Percentiles rank a stretch among this genome's conserved stretches.
Evolutionary conservation across 1,284 basidiomycete genomes (phyloP).

Genomic region (Apiotrichum mycotoxinovorans): DNA sequence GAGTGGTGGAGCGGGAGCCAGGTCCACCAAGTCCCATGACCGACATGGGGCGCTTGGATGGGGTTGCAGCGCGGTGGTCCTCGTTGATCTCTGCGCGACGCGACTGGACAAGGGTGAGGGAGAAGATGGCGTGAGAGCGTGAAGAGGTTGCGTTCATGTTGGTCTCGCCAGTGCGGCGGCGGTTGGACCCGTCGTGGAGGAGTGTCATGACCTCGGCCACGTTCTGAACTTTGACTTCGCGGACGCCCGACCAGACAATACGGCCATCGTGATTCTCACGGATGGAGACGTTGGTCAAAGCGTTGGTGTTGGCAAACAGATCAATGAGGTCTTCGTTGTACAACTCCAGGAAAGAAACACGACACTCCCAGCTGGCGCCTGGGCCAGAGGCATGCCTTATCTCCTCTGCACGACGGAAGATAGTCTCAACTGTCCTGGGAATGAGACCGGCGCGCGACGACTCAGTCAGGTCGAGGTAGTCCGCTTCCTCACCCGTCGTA

Average conservation of each 20-base stretch:
- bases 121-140: conserved; percentile 97
- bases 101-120: conserved; percentile 80
- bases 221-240: conserved; percentile 80
- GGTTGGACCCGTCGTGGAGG: conserved; percentile 80
- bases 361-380: conserved; percentile 58
- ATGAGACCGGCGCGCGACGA: conserved; percentile 69
- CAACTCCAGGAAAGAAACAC: conserved; percentile 82
- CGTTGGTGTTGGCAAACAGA: conserved; percentile 63
- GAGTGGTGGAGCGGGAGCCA: conserved; percentile 20
- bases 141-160: conserved; percentile 99
- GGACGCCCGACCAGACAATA: conserved; percentile 94
- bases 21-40: conserved; percentile 8
- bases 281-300: conserved; percentile 75
- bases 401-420: conserved; percentile 75
- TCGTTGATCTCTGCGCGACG: conserved; percentile 27
- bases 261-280: conserved; percentile 93
- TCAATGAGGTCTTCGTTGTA: conserved; percentile 98
- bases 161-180: conserved; percentile 92
- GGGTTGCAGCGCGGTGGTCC: conserved; percentile 7
- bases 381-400: conserved; percentile 69
- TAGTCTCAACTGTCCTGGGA: conserved; percentile 86
- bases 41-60: conserved; percentile 24
- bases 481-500: conserved; percentile 74
- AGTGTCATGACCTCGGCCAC: conserved; percentile 86
- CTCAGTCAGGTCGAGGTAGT: conserved; percentile 56